Evolutionary conservation across 2,329 filamentous ascomycete genomes (phyloP).

Genomic region (Pezicula carpinea): DNA sequence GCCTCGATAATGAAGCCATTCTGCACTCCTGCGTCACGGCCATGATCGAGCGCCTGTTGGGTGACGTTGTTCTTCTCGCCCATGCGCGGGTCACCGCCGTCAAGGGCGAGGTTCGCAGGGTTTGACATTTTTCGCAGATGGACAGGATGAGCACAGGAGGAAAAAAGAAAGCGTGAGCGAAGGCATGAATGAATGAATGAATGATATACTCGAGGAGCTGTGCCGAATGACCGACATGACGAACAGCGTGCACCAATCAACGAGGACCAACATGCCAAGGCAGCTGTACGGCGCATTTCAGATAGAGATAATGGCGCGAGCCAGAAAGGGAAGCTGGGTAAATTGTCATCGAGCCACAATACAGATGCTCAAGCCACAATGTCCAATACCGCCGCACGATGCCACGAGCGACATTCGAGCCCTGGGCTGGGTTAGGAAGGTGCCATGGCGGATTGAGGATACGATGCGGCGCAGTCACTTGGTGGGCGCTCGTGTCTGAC

Average conservation of each 20-base stretch:
- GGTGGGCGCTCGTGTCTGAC: neutral
- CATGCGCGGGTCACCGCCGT: constrained; percentile 20
- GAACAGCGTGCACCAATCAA: neutral
- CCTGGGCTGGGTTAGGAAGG: neutral
- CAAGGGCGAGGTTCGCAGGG: constrained; percentile 18
- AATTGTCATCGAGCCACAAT: neutral
- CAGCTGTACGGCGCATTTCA: neutral
- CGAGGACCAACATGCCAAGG: neutral
- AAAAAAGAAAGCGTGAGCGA: neutral
- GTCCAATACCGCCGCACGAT: neutral
- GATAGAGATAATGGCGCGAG: neutral
- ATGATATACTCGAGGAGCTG: neutral
- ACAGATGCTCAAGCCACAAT: neutral
- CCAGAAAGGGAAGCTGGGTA: constrained; percentile 1
- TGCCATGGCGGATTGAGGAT: neutral
- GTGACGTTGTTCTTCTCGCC: constrained; percentile 12
- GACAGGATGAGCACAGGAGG: constrained; percentile 2
- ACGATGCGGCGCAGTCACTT: neutral
- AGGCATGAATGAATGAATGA: neutral
- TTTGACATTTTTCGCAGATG: constrained; percentile 11
- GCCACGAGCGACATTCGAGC: neutral
- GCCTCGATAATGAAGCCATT: constrained; percentile 15
- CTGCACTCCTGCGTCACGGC: constrained; percentile 8
- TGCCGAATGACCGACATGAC: neutral
- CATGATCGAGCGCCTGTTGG: constrained; percentile 17